A percentile compares a stretch with the other conserved stretches of the same genome.
These are phyloP conservation scores for Neoascochyta sp. DNA, from an alignment of 2,329 filamentous ascomycete species.

Conservation along the genomic window DNA sequence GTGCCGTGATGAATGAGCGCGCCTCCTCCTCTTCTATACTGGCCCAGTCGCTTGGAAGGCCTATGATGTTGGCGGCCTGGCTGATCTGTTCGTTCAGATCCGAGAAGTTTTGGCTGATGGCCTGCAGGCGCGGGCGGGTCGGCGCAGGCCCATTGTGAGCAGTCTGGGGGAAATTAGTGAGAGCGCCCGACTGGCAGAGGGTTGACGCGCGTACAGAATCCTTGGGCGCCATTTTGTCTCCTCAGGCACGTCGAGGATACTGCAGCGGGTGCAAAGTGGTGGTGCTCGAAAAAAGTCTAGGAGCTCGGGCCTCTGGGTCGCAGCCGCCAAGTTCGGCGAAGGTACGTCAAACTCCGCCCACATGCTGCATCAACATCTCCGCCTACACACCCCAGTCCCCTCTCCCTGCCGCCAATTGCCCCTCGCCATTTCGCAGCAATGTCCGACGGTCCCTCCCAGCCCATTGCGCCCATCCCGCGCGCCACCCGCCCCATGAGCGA, in stretches of 20 bases:
- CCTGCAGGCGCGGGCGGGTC: conserved; percentile 39
- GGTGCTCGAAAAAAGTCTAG: conserved; percentile 19
- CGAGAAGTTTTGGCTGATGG: conserved; percentile 38
- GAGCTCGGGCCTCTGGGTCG: conserved; percentile 14
- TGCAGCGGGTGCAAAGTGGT: too few species aligned
- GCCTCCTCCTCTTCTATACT: conserved; percentile 6
- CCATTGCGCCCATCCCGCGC: conserved; percentile 64
- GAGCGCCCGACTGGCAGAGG: too few species aligned
- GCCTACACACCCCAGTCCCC: conserved; percentile 8
- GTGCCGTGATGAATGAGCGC: conserved; percentile 8
- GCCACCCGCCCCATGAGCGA: conserved; percentile 83
- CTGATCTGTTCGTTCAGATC: conserved; percentile 39
- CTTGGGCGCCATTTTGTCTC: conserved; percentile 22
- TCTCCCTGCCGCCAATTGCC: conserved; percentile 25
- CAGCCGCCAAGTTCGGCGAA: conserved; percentile 20
- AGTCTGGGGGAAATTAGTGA: conserved; percentile 3
- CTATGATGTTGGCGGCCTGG: conserved; percentile 41
- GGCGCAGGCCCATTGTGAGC: conserved; percentile 15
- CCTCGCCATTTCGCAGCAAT: conserved; percentile 42
- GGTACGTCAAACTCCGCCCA: conserved; percentile 25
- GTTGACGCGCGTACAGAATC: conserved; percentile 11
- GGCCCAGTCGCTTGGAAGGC: conserved; percentile 33
- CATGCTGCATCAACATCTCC: conserved; percentile 22
- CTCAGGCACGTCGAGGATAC: conserved; percentile 1
- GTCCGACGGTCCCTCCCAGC: conserved; percentile 54